Conservation (phyloP, 2,329 filamentous ascomycete species). For the Westerdykella aurantiaca region DNA sequence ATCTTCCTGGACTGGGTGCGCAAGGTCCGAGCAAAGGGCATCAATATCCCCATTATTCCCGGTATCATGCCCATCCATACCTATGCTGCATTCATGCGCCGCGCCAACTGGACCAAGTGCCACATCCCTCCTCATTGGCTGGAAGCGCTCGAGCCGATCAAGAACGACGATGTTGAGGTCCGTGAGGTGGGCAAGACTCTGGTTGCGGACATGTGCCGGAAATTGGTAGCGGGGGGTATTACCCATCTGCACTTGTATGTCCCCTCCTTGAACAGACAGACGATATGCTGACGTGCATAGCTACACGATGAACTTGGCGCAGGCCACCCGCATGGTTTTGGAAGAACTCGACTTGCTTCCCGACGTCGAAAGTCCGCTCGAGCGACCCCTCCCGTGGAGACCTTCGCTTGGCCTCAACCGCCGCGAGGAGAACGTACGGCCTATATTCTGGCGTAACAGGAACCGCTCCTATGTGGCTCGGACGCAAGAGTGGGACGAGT, state of each 20-base stretch:
- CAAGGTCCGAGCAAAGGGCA: conserved; percentile 78
- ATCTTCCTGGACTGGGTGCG: conserved; percentile 88
- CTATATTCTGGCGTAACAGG: conserved; percentile 97
- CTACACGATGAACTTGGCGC: conserved; percentile 98
- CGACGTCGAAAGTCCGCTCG: conserved; percentile 67
- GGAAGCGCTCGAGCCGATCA: conserved; percentile 78
- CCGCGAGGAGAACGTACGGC: conserved; percentile 88
- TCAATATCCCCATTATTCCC: conserved; percentile 75
- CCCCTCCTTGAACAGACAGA: not conserved
- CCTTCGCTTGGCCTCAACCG: conserved; percentile 86
- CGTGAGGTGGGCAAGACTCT: conserved; percentile 82
- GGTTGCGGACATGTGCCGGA: conserved; percentile 83
- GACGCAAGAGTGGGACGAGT: conserved; percentile 98
- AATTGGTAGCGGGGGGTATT: conserved; percentile 75
- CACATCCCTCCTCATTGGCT: conserved; percentile 77
- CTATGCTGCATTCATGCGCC: conserved; percentile 83
- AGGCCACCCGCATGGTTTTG: conserved; percentile 87
- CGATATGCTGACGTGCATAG: conserved; percentile 24
- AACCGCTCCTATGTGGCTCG: conserved; percentile 93
- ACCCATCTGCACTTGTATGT: conserved; percentile 79
- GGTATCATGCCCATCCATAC: conserved; percentile 95
- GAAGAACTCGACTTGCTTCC: conserved; percentile 83
- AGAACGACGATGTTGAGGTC: conserved; percentile 93
- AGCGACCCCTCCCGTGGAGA: conserved; percentile 92
- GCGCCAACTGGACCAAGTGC: conserved; percentile 87